Conservation (phyloP, 257 asterid genomes). For the Asclepias syriaca region DNA sequence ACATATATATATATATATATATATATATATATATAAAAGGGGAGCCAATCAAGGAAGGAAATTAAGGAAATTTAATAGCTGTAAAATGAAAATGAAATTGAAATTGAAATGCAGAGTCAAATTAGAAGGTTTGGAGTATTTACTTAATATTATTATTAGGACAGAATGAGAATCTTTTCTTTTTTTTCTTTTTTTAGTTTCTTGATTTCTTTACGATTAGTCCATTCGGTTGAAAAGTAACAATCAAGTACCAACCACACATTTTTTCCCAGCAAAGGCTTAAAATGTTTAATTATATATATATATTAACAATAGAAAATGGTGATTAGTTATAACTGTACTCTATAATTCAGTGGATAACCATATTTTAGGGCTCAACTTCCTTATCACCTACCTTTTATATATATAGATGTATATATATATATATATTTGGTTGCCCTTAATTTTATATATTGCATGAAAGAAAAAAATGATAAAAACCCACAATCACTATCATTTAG, state of each 20-base stretch:
- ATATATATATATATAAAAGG: no score
- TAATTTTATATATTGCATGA: no score
- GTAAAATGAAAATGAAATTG: neutral
- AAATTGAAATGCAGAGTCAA: neutral
- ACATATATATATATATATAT: no score
- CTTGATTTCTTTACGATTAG: neutral
- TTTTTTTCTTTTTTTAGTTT: neutral
- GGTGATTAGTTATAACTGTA: slow-evolving; percentile 25
- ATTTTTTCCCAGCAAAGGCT: neutral
- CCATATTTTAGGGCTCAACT: slow-evolving; percentile 20
- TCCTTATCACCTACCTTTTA: neutral
- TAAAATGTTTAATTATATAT: neutral
- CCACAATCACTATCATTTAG: no score
- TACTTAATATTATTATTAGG: no score
- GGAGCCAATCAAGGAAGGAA: neutral
- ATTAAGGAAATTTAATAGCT: neutral
- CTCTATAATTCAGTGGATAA: slow-evolving; percentile 29
- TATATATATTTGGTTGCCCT: no score
- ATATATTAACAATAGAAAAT: neutral
- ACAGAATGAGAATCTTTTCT: neutral
- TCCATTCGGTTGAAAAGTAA: neutral
- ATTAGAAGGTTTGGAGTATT: neutral
- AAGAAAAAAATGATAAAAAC: no score
- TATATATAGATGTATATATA: no score
- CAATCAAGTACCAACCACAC: neutral